These are phyloP conservation scores for Apiotrichum brassicae DNA, from an alignment of 1,284 basidiomycete genomes.

Conservation along the genomic window DNA sequence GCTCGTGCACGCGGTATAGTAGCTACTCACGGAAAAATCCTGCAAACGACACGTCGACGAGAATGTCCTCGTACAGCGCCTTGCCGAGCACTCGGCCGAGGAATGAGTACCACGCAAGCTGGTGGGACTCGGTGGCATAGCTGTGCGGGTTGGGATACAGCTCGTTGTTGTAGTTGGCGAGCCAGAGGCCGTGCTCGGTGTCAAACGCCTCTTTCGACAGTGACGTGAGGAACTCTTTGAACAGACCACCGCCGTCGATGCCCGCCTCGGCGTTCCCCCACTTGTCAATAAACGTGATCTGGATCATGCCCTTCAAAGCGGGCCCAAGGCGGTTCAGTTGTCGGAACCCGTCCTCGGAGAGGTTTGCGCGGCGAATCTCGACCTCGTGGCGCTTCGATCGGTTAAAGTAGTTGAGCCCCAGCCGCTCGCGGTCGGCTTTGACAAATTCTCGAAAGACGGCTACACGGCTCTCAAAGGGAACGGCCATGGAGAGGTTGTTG, in stretches of 20 bases:
- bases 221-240: conserved; percentile 97
- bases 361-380: conserved; percentile 63
- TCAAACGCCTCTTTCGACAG: conserved; percentile 91
- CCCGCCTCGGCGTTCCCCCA: conserved; percentile 39
- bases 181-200: conserved; percentile 87
- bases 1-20: background rate
- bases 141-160: conserved; percentile 89
- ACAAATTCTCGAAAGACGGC: conserved; percentile 83
- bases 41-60: conserved; percentile 94
- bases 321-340: conserved; percentile 59
- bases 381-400: conserved; percentile 38
- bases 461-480: conserved; percentile 87
- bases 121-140: conserved; percentile 77
- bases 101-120: conserved; percentile 88
- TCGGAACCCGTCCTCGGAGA: conserved; percentile 81
- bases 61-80: conserved; percentile 91
- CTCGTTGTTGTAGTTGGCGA: conserved; percentile 81
- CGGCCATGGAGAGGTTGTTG: conserved; percentile 93
- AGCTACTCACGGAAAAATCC: conserved; percentile 68
- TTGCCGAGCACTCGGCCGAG: conserved; percentile 91
- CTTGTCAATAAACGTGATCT: conserved; percentile 87
- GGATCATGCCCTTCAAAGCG: conserved; percentile 69
- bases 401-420: conserved; percentile 30
- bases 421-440: conserved; percentile 39
- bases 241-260: conserved; percentile 86